Percentiles rank a stretch among this genome's conserved stretches.
Conservation (phyloP, 495 filamentous ascomycete species). For the Staphylotrichum tortipilum region DNA sequence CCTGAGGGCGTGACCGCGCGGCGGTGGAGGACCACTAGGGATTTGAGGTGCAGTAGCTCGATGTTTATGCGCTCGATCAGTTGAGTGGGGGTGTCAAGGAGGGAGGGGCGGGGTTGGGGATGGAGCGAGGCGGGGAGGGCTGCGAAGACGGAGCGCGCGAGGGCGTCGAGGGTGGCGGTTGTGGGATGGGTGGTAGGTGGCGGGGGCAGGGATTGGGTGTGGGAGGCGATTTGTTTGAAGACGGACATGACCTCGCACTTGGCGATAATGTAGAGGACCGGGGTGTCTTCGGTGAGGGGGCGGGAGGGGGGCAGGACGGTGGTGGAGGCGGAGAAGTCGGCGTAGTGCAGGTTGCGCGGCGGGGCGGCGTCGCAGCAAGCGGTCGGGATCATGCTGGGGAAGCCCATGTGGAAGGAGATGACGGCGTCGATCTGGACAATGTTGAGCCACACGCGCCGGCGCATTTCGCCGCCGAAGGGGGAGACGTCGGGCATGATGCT, state of each 20-base stretch:
- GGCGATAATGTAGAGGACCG: neutral
- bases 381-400: constrained; percentile 1
- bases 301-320: neutral
- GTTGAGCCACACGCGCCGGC: neutral
- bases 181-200: neutral
- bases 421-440: neutral
- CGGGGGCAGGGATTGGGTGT: neutral
- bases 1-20: too few relatives aligned
- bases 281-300: neutral
- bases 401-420: neutral
- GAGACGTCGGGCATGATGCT: neutral
- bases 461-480: neutral
- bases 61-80: neutral
- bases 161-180: neutral
- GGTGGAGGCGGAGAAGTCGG: neutral
- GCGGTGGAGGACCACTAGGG: neutral
- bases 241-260: neutral
- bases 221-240: neutral
- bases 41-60: neutral
- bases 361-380: neutral
- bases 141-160: neutral
- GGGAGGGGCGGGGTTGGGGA: neutral
- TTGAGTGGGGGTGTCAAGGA: neutral
- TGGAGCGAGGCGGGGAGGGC: neutral
- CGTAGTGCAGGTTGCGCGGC: neutral